Evolutionary conservation across 495 filamentous ascomycete genomes (phyloP), one percentile per base, ranked within the genome.

Genomic region (Penicillium malachiteum): DNA sequence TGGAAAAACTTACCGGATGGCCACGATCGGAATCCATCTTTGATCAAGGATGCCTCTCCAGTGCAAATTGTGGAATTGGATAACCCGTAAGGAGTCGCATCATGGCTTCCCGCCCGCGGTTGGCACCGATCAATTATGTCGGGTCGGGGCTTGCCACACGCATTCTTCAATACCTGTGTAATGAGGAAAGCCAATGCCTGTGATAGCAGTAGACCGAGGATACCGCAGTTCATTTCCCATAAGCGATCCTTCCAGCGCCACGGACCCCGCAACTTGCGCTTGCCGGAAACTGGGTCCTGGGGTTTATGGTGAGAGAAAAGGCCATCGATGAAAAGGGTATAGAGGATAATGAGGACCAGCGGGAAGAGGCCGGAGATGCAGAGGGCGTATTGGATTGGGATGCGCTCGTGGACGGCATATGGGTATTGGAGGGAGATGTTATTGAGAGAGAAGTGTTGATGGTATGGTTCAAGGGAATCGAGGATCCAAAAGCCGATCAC

Each of bases 21-120:
- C 73, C 88, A 96, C 58, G 88, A 92, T 46, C 86, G 83, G 66
- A 96, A 96, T 1, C 90, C 91, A 67, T 96, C 91, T 61, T 91
- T 84, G 50, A 96, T 75, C n/a, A 86, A 73, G 6, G 60, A 50
- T 16, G 75, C 77, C 68, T 93, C 80, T 3, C 81, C 75, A 3
- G 77, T 85, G 73, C 91, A 96, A 44, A 93, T 91, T 1, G 73
- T 71, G 18, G 73, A 83, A 45, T 80, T 83, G 12, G 86, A 85
- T 33, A 95, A 71, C 4, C 85, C 84, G 38, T 64, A 80, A 5
- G 69, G 57, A 0, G 63, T 56, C 0, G 62, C 50, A 55, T 81
- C 66, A 37, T 63, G 44, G 63, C 78, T 66, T 44, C 74, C 54
- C 34, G 57, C 26, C 39, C 66, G 44, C 13, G 86, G 87, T 53